phyloP scores from a whole-genome alignment of 176 grass and related monocot species.

The Carex littledalei region DNA sequence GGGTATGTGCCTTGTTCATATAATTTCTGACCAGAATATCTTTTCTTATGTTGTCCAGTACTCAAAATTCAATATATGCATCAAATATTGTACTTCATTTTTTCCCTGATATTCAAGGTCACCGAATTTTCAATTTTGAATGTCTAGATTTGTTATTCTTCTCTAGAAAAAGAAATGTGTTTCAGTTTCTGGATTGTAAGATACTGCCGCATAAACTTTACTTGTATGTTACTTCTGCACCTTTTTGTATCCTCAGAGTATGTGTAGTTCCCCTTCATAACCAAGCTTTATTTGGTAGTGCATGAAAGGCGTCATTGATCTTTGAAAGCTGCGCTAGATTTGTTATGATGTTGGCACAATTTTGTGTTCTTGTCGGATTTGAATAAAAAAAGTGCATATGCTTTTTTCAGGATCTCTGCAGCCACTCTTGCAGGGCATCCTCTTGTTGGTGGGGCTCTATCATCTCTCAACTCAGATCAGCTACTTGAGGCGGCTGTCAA shows the following conservation, averaged over 20 bases:
- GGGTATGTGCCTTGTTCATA: conserved; percentile 52
- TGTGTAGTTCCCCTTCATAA: neutral
- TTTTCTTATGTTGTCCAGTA: neutral
- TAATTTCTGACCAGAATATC: conserved; percentile 1
- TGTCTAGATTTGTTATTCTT: neutral
- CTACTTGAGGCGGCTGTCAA: conserved; percentile 89
- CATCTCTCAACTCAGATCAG: conserved; percentile 66
- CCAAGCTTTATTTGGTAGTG: neutral
- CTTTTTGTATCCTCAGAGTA: neutral
- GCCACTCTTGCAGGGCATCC: conserved; percentile 72
- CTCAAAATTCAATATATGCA: neutral
- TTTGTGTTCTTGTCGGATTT: neutral
- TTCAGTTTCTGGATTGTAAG: neutral
- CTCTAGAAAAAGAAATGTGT: neutral
- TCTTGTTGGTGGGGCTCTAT: conserved; percentile 70
- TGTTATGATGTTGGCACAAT: neutral
- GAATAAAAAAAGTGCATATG: conserved; percentile 13
- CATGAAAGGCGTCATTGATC: neutral
- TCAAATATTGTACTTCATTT: neutral
- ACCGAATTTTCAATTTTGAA: neutral
- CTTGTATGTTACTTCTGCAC: neutral
- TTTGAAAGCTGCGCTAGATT: neutral
- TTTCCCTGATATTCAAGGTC: neutral
- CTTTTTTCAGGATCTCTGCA: conserved; percentile 60
- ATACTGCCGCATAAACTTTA: neutral